phyloP scores from a whole-genome alignment of 371 early-diverging fungal genomes.

The Encephalitozoon cuniculi region DNA sequence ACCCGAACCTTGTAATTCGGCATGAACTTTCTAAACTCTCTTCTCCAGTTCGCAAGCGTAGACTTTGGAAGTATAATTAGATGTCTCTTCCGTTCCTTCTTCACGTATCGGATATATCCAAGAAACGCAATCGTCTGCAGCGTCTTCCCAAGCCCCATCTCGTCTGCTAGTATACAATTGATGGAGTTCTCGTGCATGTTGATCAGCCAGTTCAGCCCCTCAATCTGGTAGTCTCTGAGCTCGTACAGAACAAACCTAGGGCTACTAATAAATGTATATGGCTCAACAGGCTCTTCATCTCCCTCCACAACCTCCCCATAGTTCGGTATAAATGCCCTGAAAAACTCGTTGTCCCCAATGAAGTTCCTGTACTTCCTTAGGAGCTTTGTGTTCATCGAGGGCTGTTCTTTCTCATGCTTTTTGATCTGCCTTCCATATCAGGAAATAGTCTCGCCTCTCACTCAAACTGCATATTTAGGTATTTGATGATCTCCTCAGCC shows the following conservation, averaged over 20 bases:
- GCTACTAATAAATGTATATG: conserved; percentile 49
- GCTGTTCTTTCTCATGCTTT: conserved; percentile 15
- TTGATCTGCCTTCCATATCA: neutral
- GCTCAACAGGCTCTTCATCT: conserved; percentile 35
- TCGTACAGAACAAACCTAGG: conserved; percentile 53
- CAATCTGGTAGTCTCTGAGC: conserved; percentile 70
- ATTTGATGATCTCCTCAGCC: conserved; percentile 7
- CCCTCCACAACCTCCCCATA: neutral
- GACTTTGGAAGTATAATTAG: conserved; percentile 91
- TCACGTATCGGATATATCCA: conserved; percentile 43
- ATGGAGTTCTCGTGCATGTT: conserved; percentile 87
- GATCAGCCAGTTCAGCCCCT: conserved; percentile 93
- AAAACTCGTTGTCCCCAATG: conserved; percentile 54
- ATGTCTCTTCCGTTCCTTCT: conserved; percentile 62
- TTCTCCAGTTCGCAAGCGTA: conserved; percentile 86
- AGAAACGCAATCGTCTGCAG: conserved; percentile 79
- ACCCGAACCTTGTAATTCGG: conserved; percentile 73
- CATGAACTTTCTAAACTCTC: conserved; percentile 80
- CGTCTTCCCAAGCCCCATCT: conserved; percentile 93
- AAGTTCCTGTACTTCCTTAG: conserved; percentile 51
- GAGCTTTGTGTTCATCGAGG: conserved; percentile 43
- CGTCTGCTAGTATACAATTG: conserved; percentile 89
- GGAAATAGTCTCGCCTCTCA: neutral
- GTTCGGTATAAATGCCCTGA: conserved; percentile 44
- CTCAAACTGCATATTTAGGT: conserved; percentile 37